Conservation (phyloP, 2,329 filamentous ascomycete genomes). For the Fusarium sacchari region DNA sequence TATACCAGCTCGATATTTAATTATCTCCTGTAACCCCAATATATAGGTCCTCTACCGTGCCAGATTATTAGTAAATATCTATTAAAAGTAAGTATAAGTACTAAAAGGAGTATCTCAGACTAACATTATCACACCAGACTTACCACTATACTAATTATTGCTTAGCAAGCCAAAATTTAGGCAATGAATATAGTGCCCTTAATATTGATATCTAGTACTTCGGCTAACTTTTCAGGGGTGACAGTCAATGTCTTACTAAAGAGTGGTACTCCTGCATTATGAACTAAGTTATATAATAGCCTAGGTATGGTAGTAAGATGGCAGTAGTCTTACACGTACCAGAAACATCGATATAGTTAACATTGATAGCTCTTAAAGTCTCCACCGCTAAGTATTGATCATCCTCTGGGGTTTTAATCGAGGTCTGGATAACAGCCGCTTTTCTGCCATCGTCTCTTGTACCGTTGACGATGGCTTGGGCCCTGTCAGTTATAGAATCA, state of each 20-base stretch:
- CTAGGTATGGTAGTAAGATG: accelerated
- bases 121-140: background rate
- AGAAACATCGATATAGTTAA: background rate
- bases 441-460: background rate
- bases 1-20: background rate
- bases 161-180: background rate
- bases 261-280: background rate
- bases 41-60: background rate
- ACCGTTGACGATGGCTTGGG: accelerated
- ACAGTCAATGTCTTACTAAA: background rate
- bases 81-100: accelerated
- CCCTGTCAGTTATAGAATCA: background rate
- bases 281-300: background rate
- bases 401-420: background rate
- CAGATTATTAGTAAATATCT: background rate
- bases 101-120: accelerated
- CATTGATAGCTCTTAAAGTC: background rate
- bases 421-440: background rate
- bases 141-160: background rate
- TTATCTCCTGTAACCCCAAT: background rate
- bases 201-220: background rate
- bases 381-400: background rate
- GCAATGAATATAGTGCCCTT: accelerated
- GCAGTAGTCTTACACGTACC: background rate
- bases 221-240: background rate